Base-by-base conservation (phyloP, 352 stramenopile species). In the Phytophthora boehmeriae region DNA sequence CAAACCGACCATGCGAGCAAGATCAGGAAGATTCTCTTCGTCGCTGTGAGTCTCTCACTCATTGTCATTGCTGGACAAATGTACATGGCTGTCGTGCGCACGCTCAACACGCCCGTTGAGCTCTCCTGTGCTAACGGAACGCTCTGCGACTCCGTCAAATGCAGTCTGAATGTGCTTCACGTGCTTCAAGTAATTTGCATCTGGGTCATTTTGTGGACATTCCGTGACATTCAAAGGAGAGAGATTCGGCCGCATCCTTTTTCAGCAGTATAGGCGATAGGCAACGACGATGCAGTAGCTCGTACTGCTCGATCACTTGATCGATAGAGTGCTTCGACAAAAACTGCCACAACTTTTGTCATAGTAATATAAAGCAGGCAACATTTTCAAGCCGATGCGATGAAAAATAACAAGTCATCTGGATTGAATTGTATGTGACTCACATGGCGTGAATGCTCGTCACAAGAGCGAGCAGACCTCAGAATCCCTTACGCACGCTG, bases 51-150 rank as follows among this genome's bases (percentile, higher is more conserved):
- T 10, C 22, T 65, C 14, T 66, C 58, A 2, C 14, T 73, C 17
- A 42, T 62, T 34, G 64, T 73, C 20, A 62, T 73, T 14, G 42
- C 64, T n/a, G 73, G 66, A 5, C 70, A 83, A 67, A 70, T 88
- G n/a, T 78, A 76, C 56, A 64, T 80, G 30, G 78, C 64, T 5
- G 45, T 80, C 22, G 30, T 46, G 10, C 59, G 67, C 8, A 58
- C 57, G 19, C 25, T 53, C 4, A 54, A 17, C 3, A 52, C 54
- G 13, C 42, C 61, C 4, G 58, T 65, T 13, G 79, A 84, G 54
- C 59, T 87, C 13, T 67, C 66, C 0, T 89, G 79, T 20, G 76
- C 77, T 16, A 87, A 87, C 41, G 79, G 79, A 32, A 45, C 73
- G 3, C 30, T 71, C 27, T 89, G 76, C 43, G 71, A 77, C 8